Conservation (phyloP, 805 yeast genomes). For the Pichia gijzeniarum region DNA sequence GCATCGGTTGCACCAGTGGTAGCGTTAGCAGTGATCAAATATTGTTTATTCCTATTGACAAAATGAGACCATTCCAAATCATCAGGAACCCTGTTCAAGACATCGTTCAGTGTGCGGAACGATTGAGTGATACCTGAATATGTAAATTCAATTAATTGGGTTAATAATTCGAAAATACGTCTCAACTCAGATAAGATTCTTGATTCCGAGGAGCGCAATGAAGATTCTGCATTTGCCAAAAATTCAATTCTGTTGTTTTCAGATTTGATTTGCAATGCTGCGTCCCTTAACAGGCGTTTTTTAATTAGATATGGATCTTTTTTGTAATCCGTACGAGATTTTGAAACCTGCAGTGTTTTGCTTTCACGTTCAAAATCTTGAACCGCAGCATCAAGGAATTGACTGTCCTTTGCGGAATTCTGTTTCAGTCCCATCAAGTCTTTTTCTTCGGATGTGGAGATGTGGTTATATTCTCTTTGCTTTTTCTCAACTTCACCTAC, state of each 20-base stretch:
- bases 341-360: background rate
- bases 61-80: slow-evolving; percentile 43
- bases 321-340: slow-evolving; percentile 29
- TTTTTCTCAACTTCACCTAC: slow-evolving; percentile 36
- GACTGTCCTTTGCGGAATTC: slow-evolving; percentile 27
- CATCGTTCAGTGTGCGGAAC: slow-evolving; percentile 26
- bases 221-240: slow-evolving; percentile 35
- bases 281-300: slow-evolving; percentile 32
- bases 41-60: slow-evolving; percentile 25
- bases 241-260: slow-evolving; percentile 43
- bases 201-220: slow-evolving; percentile 36
- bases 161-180: slow-evolving; percentile 30
- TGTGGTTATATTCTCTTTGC: slow-evolving; percentile 33
- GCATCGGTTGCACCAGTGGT: slow-evolving; percentile 1
- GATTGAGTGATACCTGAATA: slow-evolving; percentile 26
- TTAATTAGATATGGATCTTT: slow-evolving; percentile 43
- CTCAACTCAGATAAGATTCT: slow-evolving; percentile 38
- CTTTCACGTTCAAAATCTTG: slow-evolving; percentile 15
- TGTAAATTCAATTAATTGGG: slow-evolving; percentile 26
- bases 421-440: slow-evolving; percentile 33
- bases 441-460: slow-evolving; percentile 34
- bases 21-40: slow-evolving; percentile 25
- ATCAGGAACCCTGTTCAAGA: slow-evolving; percentile 31
- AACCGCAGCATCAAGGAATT: slow-evolving; percentile 20
- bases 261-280: slow-evolving; percentile 36